Evolutionary conservation across 495 filamentous ascomycete species (phyloP).

Genomic region (Daldinia decipiens): DNA sequence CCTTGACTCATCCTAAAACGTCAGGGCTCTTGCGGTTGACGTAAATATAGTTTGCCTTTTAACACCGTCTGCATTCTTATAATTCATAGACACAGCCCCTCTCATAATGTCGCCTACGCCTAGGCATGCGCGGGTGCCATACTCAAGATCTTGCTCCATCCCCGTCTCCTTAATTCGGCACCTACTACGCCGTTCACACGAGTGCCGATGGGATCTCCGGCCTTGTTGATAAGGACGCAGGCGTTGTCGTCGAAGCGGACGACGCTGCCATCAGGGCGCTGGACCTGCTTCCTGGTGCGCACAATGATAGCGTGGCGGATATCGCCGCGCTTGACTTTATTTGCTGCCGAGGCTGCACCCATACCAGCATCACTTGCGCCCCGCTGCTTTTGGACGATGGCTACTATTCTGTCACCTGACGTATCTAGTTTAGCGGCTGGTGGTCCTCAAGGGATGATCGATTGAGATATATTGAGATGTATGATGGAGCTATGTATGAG

Average conservation of each 20-base stretch:
- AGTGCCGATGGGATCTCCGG: conserved; percentile 93
- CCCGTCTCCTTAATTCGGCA: conserved; percentile 82
- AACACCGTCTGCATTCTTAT: neutral
- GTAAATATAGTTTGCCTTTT: neutral
- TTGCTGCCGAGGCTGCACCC: conserved; percentile 71
- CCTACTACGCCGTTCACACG: conserved; percentile 92
- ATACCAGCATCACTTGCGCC: conserved; percentile 63
- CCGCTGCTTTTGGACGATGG: conserved; percentile 96
- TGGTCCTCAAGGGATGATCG: neutral
- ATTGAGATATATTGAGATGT: neutral
- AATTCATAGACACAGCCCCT: neutral
- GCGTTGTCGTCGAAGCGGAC: conserved; percentile 98
- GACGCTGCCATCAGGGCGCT: conserved; percentile 85
- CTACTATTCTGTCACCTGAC: conserved; percentile 93
- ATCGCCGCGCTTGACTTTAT: conserved; percentile 95
- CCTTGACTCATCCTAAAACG: neutral
- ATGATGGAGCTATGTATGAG: neutral
- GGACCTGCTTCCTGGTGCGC: conserved; percentile 85
- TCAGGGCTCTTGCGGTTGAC: neutral
- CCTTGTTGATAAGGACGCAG: conserved; percentile 96
- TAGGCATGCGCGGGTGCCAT: conserved; percentile 94
- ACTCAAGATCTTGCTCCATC: conserved; percentile 98
- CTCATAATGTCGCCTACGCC: conserved; percentile 63
- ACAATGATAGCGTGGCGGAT: conserved; percentile 97
- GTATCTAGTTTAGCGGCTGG: conserved; percentile 1